phyloP scores from a whole-genome alignment of 495 filamentous ascomycete species.

The Penicillium daleae region DNA sequence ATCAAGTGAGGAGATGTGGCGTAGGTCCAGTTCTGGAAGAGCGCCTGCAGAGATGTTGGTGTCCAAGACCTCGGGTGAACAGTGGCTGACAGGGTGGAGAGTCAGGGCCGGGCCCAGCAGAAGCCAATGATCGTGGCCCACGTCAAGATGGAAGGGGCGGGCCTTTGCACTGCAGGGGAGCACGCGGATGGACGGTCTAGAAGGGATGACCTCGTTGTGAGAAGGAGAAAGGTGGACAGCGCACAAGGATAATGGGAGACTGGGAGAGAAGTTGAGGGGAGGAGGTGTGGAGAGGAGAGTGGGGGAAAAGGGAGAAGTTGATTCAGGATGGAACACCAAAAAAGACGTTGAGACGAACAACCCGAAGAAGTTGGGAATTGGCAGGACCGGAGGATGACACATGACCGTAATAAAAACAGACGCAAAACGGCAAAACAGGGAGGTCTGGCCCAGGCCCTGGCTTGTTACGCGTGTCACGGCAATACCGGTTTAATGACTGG shows the following conservation, averaged over 20 bases:
- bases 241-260: neutral
- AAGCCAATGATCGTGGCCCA: slow-evolving; percentile 49
- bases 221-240: neutral
- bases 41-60: slow-evolving; percentile 36
- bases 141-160: slow-evolving; percentile 39
- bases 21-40: slow-evolving; percentile 20
- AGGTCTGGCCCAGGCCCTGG: neutral
- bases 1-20: slow-evolving; percentile 27
- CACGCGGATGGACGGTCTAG: slow-evolving; percentile 32
- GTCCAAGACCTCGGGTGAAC: slow-evolving; percentile 34
- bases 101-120: slow-evolving; percentile 34
- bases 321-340: neutral
- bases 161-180: slow-evolving; percentile 32
- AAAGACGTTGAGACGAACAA: slow-evolving; percentile 6
- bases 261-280: neutral
- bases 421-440: neutral
- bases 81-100: slow-evolving; percentile 28
- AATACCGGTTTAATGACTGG: slow-evolving; percentile 5
- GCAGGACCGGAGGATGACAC: slow-evolving; percentile 19
- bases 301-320: neutral
- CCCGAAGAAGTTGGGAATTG: slow-evolving; percentile 5
- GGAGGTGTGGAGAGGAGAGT: neutral
- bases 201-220: slow-evolving; percentile 9
- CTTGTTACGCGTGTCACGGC: slow-evolving; percentile 5
- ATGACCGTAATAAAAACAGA: slow-evolving; percentile 13